Base-by-base conservation (phyloP, 140 eudicot species). In the Erigeron philadelphicus region DNA sequence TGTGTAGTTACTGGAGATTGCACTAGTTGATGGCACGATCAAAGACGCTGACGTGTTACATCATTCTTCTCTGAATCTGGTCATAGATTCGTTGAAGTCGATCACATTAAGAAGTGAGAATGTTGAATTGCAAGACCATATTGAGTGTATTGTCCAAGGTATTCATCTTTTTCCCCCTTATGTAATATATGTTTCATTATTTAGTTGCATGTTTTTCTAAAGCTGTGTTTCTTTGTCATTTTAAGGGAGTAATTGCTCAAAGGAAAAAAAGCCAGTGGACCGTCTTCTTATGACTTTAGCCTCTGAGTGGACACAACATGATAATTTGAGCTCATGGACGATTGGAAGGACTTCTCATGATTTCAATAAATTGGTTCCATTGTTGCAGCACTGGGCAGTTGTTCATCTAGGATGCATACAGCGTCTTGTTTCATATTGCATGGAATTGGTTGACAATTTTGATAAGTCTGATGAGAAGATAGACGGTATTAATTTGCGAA, bases 321-420 rank as follows among this genome's bases (percentile, higher is more conserved):
- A 84, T 72, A 70, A 70, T 55, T 45, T 77, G 71, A 81, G 65
- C 71, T 63, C 74, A 72, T 66, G 74, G 72, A 63, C 78, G 76
- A 66, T 58, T 38, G 84, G 82, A 70, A 82, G 78, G 72, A 79
- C 81, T 63, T 72, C 79, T 76, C 90, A 76, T 40, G 82, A 81
- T 73, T 75, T 72, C 38, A 81, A 81, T 57, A 83, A 78, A 57
- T 66, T 89, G 78, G 82, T 77, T 41, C 75, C 87, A 18, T 70
- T 87, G 31, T 89, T 81, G 76, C 93, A 84, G 80, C 98, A 93
- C 71, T 87, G 89, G 88, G 88, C 94, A 60, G 61, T 83, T 74
- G 80, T 84, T 77, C 98, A 89, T 75, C 41, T 84, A 64, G 81
- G 86, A 72, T 89, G 95, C 83, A 69, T 84, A 70, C 87, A 72